phyloP scores from a whole-genome alignment of 345 rosid genomes.

The Arabidopsis suecica region DNA sequence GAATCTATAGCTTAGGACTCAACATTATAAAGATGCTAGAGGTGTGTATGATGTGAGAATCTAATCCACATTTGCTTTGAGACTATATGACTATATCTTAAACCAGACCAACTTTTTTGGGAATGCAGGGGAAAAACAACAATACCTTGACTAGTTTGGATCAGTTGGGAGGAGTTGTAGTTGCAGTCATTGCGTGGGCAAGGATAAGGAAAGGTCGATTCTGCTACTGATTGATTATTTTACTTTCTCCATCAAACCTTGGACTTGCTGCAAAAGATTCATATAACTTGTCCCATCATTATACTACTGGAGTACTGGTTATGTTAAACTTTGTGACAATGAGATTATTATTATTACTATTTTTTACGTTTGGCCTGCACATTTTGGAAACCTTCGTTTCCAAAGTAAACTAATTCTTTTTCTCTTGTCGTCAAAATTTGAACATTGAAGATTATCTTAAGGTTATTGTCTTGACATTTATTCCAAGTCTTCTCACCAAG shows the following conservation, averaged over 20 bases:
- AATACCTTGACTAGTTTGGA: background rate
- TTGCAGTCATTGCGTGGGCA: conserved; percentile 81
- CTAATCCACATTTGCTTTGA: conserved; percentile 24
- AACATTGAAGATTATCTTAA: background rate
- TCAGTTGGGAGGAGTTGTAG: conserved; percentile 65
- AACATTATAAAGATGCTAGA: conserved; percentile 55
- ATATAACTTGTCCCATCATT: background rate
- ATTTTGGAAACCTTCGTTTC: background rate
- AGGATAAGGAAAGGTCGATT: conserved; percentile 61
- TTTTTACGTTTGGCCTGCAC: background rate
- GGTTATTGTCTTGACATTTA: background rate
- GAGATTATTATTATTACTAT: background rate
- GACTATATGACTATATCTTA: conserved; percentile 15
- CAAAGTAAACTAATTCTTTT: background rate
- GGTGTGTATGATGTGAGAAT: conserved; percentile 48
- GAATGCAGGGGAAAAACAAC: conserved; percentile 56
- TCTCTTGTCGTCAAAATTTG: background rate
- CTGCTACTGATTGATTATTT: conserved; percentile 3
- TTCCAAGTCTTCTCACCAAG: conserved; percentile 8
- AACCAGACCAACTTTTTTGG: conserved; percentile 11
- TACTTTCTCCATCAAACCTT: too few relatives aligned
- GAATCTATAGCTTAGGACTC: conserved; percentile 55
- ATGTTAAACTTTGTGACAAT: background rate
- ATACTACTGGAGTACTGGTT: background rate
- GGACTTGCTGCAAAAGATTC: conserved; percentile 15